Evolutionary conservation across 2,329 filamentous ascomycete genomes (phyloP).

Genomic region (Cephalotrichum gorgonifer): DNA sequence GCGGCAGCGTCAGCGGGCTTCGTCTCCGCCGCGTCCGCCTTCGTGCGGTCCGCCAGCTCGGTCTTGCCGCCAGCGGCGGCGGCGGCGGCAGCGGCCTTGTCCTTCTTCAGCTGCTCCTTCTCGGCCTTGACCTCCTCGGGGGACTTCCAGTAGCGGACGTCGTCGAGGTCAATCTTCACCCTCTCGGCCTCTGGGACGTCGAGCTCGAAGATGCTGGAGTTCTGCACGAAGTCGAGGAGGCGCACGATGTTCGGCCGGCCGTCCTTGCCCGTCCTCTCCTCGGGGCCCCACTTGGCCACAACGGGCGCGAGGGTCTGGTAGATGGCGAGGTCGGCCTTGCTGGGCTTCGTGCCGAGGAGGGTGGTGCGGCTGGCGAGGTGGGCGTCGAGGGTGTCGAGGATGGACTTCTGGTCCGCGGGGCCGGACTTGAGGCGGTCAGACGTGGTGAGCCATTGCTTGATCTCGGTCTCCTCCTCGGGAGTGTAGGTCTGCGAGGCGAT

Average conservation of each 20-base stretch:
- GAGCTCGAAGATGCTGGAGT: constrained; percentile 65
- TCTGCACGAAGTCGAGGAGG: constrained; percentile 90
- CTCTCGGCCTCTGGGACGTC: constrained; percentile 63
- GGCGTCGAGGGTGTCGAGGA: constrained; percentile 71
- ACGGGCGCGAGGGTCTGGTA: constrained; percentile 69
- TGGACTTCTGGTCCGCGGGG: constrained; percentile 49
- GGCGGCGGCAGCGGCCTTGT: constrained; percentile 64
- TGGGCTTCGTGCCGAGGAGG: constrained; percentile 80
- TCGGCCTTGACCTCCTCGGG: constrained; percentile 86
- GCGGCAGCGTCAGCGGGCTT: constrained; percentile 33
- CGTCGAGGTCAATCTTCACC: constrained; percentile 65
- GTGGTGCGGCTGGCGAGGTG: constrained; percentile 85
- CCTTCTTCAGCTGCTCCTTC: constrained; percentile 94
- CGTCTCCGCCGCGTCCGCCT: constrained; percentile 43
- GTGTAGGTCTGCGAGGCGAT: constrained; percentile 62
- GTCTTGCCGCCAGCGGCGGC: constrained; percentile 36
- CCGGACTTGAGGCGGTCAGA: constrained; percentile 51
- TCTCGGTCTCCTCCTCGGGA: constrained; percentile 71
- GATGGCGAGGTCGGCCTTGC: constrained; percentile 73
- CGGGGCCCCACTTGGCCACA: constrained; percentile 69
- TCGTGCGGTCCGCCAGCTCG: constrained; percentile 49
- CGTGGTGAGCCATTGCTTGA: constrained; percentile 80
- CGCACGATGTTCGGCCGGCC: constrained; percentile 88
- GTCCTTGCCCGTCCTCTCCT: constrained; percentile 81
- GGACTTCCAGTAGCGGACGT: constrained; percentile 80